These are phyloP conservation scores for Heteromeles arbutifolia DNA, from an alignment of 306 rosid species.

Conservation along the genomic window DNA sequence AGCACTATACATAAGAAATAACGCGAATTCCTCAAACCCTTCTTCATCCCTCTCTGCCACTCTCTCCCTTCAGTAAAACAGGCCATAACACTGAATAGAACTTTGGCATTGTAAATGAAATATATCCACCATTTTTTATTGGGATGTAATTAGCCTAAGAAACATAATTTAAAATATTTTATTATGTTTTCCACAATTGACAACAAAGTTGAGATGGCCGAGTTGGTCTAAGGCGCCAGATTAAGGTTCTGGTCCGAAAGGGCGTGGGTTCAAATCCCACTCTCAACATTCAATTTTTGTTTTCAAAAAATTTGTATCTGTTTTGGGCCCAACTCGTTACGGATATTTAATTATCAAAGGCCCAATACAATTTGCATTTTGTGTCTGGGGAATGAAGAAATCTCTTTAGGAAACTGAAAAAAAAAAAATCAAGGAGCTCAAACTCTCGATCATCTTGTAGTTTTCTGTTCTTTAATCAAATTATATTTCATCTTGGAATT, in stretches of 20 bases:
- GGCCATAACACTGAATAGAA: background rate
- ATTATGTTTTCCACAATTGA: fast-evolving
- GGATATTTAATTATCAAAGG: background rate
- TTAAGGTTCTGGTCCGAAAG: constrained; percentile 47
- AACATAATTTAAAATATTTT: background rate
- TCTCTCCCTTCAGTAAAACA: too few relatives aligned
- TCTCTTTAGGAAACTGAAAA: too few relatives aligned
- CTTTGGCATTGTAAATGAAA: background rate
- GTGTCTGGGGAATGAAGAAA: background rate
- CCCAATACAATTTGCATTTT: background rate
- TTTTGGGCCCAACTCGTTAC: background rate
- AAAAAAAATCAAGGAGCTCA: background rate
- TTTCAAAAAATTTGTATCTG: background rate
- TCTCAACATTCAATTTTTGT: constrained; percentile 7
- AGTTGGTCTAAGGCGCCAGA: constrained; percentile 46
- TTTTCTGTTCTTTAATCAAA: background rate
- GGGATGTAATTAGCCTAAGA: background rate
- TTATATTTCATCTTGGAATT: too few relatives aligned
- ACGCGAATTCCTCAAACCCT: too few relatives aligned
- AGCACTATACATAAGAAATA: too few relatives aligned
- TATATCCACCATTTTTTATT: background rate
- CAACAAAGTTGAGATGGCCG: constrained; percentile 30
- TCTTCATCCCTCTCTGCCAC: too few relatives aligned
- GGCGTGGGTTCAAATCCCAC: constrained; percentile 49
- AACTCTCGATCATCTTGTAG: background rate